A percentile compares a stretch with the other conserved stretches of the same genome.
phyloP scores from a whole-genome alignment of 768 basidiomycete species.

The Leccinum rimulosum region DNA sequence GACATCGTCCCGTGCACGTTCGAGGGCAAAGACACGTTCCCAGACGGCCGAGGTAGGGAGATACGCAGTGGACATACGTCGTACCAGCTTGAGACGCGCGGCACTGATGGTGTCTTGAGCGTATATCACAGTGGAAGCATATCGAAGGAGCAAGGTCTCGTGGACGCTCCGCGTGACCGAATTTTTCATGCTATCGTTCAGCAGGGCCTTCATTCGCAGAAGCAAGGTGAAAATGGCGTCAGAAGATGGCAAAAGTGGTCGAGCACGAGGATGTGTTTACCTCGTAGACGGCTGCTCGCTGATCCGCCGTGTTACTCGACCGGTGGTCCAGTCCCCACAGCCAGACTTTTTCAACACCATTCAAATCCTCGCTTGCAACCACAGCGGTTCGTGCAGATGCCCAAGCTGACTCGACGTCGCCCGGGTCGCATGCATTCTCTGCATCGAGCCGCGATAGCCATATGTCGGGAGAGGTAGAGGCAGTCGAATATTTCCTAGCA shows the following conservation, averaged over 20 bases:
- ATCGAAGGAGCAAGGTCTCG: slow-evolving; percentile 46
- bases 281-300: slow-evolving; percentile 30
- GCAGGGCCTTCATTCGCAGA: slow-evolving; percentile 33
- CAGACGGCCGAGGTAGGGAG: slow-evolving; percentile 45
- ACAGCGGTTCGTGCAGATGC: slow-evolving; percentile 42
- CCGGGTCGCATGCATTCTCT: slow-evolving; percentile 33
- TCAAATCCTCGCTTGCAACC: slow-evolving; percentile 15
- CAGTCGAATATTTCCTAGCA: slow-evolving; percentile 48
- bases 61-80: slow-evolving; percentile 41
- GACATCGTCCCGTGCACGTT: slow-evolving; percentile 17
- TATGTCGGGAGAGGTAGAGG: slow-evolving; percentile 38
- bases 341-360: slow-evolving; percentile 45
- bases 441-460: slow-evolving; percentile 54
- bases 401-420: slow-evolving; percentile 38
- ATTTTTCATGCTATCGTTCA: slow-evolving; percentile 47
- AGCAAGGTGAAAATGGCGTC: background rate
- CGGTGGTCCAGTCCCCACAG: slow-evolving; percentile 47
- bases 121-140: slow-evolving; percentile 35
- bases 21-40: slow-evolving; percentile 39
- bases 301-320: slow-evolving; percentile 15
- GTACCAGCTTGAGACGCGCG: slow-evolving; percentile 31
- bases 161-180: slow-evolving; percentile 41
- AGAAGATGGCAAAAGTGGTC: background rate
- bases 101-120: slow-evolving; percentile 19
- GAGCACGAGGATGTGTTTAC: slow-evolving; percentile 18